phyloP scores from a whole-genome alignment of 805 yeast genomes.

The Barnettozyma sp. region DNA sequence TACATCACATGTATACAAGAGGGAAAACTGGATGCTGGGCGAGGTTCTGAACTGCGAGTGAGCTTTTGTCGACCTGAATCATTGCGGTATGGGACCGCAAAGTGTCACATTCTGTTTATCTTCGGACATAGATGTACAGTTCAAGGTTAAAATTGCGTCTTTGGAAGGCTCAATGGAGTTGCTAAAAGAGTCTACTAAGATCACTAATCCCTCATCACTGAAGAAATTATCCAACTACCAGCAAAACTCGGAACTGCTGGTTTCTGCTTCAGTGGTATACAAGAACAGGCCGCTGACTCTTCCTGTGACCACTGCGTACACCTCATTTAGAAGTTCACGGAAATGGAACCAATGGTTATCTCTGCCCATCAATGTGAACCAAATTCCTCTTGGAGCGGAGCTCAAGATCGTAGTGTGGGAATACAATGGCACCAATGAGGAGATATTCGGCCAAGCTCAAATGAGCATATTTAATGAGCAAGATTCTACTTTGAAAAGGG shows the following conservation, averaged over 20 bases:
- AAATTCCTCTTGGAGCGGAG: slow-evolving; percentile 57
- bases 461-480: slow-evolving; percentile 53
- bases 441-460: slow-evolving; percentile 55
- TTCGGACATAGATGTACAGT: slow-evolving; percentile 43
- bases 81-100: slow-evolving; percentile 23
- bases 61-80: neutral
- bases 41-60: too few relatives aligned
- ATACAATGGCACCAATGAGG: slow-evolving; percentile 45
- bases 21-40: too few relatives aligned
- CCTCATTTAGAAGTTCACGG: slow-evolving; percentile 37
- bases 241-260: slow-evolving; percentile 32
- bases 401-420: slow-evolving; percentile 64
- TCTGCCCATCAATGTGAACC: slow-evolving; percentile 65
- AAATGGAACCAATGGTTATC: slow-evolving; percentile 70
- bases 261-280: slow-evolving; percentile 39
- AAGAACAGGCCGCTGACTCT: slow-evolving; percentile 40
- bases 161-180: slow-evolving; percentile 38
- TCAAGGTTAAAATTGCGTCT: slow-evolving; percentile 41
- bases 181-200: slow-evolving; percentile 38
- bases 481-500: slow-evolving; percentile 58
- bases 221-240: slow-evolving; percentile 35
- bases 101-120: slow-evolving; percentile 52
- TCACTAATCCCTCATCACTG: slow-evolving; percentile 40
- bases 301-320: slow-evolving; percentile 44
- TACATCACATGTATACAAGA: too few relatives aligned